A percentile compares a stretch with the other conserved stretches of the same genome.
Conservation (phyloP, 768 basidiomycete genomes). For the Psilocybe sp. region DNA sequence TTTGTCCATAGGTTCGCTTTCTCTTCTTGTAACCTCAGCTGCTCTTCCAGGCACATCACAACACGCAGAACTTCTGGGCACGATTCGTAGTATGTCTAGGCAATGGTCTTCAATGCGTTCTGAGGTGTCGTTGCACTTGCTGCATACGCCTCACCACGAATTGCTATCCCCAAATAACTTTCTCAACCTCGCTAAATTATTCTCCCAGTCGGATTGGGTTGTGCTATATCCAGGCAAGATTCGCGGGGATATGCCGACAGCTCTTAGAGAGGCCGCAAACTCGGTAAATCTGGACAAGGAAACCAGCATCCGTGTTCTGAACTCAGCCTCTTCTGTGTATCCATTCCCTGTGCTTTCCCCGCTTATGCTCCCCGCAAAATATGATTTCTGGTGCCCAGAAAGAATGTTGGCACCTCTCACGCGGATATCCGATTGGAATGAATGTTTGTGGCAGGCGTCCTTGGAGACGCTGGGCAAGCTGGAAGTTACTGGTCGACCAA, state of each 20-base stretch:
- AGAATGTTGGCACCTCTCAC: constrained; percentile 44
- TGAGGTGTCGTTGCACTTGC: constrained; percentile 42
- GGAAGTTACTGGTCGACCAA: constrained; percentile 1
- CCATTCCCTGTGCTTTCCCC: constrained; percentile 43
- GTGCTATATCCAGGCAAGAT: constrained; percentile 50
- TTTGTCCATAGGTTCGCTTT: constrained; percentile 39
- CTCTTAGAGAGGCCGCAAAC: constrained; percentile 11
- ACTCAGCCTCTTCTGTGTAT: constrained; percentile 28
- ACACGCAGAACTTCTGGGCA: constrained; percentile 24
- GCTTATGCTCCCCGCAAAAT: constrained; percentile 38
- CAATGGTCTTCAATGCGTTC: constrained; percentile 15
- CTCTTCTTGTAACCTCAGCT: constrained; percentile 42
- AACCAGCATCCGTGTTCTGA: constrained; percentile 11
- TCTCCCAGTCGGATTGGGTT: constrained; percentile 44
- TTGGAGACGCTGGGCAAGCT: constrained; percentile 48
- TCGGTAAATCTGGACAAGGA: constrained; percentile 7
- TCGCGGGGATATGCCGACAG: constrained; percentile 20
- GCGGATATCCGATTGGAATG: constrained; percentile 54
- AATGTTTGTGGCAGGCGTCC: constrained; percentile 66
- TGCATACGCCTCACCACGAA: constrained; percentile 36
- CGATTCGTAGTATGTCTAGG: constrained; percentile 20
- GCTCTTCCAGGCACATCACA: constrained; percentile 17
- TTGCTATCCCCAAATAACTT: constrained; percentile 47
- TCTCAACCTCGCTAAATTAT: constrained; percentile 62
- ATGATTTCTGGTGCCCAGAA: constrained; percentile 62